A percentile compares a stretch with the other conserved stretches of the same genome.
Conservation (phyloP, 2,329 filamentous ascomycete genomes). For the Setomelanomma holmii region DNA sequence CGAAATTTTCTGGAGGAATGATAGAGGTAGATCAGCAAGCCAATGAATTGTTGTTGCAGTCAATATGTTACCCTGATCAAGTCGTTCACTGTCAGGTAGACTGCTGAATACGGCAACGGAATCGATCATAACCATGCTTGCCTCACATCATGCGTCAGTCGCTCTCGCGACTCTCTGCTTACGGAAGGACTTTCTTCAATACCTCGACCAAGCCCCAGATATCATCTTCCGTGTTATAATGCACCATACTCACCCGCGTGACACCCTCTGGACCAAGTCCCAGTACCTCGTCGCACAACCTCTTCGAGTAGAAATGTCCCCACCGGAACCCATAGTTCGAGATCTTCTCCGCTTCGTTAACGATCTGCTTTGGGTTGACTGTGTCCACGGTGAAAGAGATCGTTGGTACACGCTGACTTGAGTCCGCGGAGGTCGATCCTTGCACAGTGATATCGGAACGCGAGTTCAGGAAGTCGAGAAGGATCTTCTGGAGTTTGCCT, state of each 20-base stretch:
- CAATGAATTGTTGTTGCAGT: too few species aligned
- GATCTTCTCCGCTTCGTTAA: slow-evolving; percentile 67
- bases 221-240: slow-evolving; percentile 75
- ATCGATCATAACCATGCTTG: too few species aligned
- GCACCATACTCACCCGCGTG: slow-evolving; percentile 73
- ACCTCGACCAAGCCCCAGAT: slow-evolving; percentile 60
- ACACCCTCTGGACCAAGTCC: slow-evolving; percentile 67
- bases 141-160: too few species aligned
- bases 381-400: slow-evolving; percentile 71
- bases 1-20: too few species aligned
- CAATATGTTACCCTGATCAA: too few species aligned
- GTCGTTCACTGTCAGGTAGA: too few species aligned
- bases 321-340: slow-evolving; percentile 69
- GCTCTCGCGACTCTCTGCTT: too few species aligned
- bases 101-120: too few species aligned
- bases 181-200: slow-evolving; percentile 59
- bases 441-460: slow-evolving; percentile 64
- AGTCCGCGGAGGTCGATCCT: slow-evolving; percentile 61
- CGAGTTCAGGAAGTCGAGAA: slow-evolving; percentile 66
- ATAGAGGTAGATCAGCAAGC: too few species aligned
- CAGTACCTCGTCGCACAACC: slow-evolving; percentile 66
- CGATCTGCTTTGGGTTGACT: slow-evolving; percentile 62
- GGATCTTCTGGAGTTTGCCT: slow-evolving; percentile 61
- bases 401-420: slow-evolving; percentile 65
- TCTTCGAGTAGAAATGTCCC: slow-evolving; percentile 73